Conservation (phyloP, 2,329 filamentous ascomycete species). For the Colletotrichum spaethianum region DNA sequence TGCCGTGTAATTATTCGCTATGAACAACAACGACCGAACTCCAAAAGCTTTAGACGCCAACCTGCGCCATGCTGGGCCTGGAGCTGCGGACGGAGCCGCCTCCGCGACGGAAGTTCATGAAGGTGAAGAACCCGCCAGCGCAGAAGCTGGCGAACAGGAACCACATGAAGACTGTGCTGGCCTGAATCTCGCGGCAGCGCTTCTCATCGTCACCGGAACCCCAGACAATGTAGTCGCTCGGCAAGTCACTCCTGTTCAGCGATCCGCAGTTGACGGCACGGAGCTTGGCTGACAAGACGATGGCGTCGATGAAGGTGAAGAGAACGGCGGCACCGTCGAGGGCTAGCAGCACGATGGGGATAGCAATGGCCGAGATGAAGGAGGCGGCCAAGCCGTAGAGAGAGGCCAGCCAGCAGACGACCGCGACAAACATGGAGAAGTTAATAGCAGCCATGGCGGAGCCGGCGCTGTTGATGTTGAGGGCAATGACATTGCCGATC, state of each 20-base stretch:
- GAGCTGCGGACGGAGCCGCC: slow-evolving; percentile 59
- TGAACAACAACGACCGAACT: neutral
- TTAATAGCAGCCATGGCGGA: slow-evolving; percentile 66
- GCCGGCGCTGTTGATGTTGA: slow-evolving; percentile 59
- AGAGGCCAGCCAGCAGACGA: slow-evolving; percentile 75
- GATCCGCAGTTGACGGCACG: slow-evolving; percentile 75
- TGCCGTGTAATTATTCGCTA: neutral
- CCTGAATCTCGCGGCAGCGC: slow-evolving; percentile 83
- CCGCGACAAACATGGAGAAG: slow-evolving; percentile 79
- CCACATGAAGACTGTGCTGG: slow-evolving; percentile 82
- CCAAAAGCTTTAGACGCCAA: slow-evolving; percentile 59
- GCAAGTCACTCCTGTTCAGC: slow-evolving; percentile 48
- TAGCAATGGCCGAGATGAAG: slow-evolving; percentile 66
- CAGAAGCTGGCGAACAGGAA: slow-evolving; percentile 78
- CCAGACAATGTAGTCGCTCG: slow-evolving; percentile 71
- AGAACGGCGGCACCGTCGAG: slow-evolving; percentile 73
- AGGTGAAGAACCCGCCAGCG: slow-evolving; percentile 68
- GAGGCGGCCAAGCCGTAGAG: slow-evolving; percentile 73
- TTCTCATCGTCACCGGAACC: slow-evolving; percentile 72
- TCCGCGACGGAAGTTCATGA: slow-evolving; percentile 67
- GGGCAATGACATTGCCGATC: slow-evolving; percentile 71
- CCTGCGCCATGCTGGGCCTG: slow-evolving; percentile 70
- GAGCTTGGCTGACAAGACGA: slow-evolving; percentile 80
- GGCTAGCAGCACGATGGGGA: slow-evolving; percentile 67
- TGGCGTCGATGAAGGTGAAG: slow-evolving; percentile 79